Conservation (phyloP, 768 basidiomycete species). For the Lentinula detonsa region DNA sequence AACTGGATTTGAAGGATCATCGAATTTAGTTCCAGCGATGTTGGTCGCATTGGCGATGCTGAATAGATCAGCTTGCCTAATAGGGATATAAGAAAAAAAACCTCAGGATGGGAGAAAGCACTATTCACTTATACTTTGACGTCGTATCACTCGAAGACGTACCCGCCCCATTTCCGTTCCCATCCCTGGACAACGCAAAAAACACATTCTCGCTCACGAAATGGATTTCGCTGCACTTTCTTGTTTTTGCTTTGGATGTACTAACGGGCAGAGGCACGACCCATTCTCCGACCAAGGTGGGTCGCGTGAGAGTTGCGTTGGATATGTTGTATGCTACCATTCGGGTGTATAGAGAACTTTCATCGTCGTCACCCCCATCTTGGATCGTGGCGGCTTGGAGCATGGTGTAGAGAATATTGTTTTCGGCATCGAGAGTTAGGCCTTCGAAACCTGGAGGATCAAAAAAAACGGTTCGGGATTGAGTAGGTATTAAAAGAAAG, state of each 20-base stretch:
- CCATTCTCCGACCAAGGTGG: conserved; percentile 49
- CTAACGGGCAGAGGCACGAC: conserved; percentile 52
- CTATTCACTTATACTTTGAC: conserved; percentile 45
- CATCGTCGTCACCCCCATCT: conserved; percentile 48
- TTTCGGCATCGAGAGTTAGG: conserved; percentile 42
- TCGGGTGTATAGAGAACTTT: conserved; percentile 46
- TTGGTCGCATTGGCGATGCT: conserved; percentile 54
- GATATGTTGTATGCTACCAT: conserved; percentile 51
- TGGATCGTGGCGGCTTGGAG: conserved; percentile 60
- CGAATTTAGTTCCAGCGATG: conserved; percentile 52
- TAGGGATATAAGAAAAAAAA: not conserved
- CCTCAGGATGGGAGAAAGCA: not conserved
- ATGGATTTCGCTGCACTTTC: conserved; percentile 50
- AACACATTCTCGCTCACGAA: conserved; percentile 51
- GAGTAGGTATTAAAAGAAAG: not conserved
- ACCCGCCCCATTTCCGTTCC: conserved; percentile 48
- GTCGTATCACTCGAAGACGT: conserved; percentile 26
- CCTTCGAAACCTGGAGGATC: conserved; percentile 47
- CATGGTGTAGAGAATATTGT: conserved; percentile 50
- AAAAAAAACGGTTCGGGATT: not conserved
- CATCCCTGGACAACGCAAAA: conserved; percentile 53
- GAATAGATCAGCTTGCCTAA: conserved; percentile 54
- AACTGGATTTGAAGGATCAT: conserved; percentile 45
- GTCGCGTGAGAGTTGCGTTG: conserved; percentile 18
- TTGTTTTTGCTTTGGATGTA: conserved; percentile 40